Conservation (phyloP, 805 yeast genomes). For the Metschnikowia anglica region DNA sequence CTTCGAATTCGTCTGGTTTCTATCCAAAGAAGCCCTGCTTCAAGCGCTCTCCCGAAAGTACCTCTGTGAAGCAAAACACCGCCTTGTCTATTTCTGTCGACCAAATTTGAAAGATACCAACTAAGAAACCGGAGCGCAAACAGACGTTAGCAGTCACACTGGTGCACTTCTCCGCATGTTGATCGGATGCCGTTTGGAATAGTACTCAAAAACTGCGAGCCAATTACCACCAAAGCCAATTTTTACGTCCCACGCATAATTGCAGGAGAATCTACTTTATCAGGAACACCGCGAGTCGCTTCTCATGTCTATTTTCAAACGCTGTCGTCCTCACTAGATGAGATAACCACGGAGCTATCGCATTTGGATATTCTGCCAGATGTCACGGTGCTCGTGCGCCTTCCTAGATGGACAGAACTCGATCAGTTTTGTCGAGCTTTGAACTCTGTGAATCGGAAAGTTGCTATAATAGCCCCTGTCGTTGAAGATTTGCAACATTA, state of each 20-base stretch:
- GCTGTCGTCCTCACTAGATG: neutral
- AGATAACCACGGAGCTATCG: neutral
- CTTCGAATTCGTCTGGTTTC: too few species aligned
- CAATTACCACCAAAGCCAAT: conserved; percentile 5
- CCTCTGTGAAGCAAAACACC: too few species aligned
- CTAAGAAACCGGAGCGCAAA: too few species aligned
- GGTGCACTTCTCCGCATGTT: neutral
- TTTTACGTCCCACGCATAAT: conserved; percentile 12
- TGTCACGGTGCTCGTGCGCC: conserved; percentile 3
- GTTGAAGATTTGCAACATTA: conserved; percentile 2
- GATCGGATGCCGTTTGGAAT: conserved; percentile 14
- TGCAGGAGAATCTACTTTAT: too few species aligned
- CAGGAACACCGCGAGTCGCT: neutral
- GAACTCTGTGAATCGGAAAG: neutral
- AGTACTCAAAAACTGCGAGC: conserved; percentile 4
- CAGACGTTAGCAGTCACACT: too few species aligned
- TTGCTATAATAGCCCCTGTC: conserved; percentile 9
- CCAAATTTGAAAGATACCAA: too few species aligned
- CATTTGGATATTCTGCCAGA: neutral
- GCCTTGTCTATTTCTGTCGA: too few species aligned
- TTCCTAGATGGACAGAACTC: neutral
- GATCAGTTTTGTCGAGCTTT: neutral
- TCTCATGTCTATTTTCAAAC: conserved; percentile 3
- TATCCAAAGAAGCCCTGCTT: too few species aligned
- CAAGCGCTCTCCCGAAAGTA: too few species aligned